Evolutionary conservation across 1,284 basidiomycete genomes (phyloP).

Genomic region (Puccinia triticina): DNA sequence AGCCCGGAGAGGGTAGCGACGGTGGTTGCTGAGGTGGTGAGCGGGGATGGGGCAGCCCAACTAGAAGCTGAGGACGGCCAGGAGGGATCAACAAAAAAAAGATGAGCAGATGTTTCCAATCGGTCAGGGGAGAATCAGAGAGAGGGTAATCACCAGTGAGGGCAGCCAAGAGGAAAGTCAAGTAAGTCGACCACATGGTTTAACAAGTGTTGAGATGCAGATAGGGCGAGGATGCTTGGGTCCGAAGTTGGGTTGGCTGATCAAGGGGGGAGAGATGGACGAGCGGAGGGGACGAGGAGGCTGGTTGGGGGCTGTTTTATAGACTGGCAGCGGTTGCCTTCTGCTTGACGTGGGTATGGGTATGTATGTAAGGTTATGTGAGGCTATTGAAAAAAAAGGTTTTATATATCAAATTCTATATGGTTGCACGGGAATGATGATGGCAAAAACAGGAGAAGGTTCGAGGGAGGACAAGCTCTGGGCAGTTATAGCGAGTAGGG

Average conservation of each 20-base stretch:
- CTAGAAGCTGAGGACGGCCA: not conserved
- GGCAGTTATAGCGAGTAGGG: not conserved
- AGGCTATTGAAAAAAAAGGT: not conserved
- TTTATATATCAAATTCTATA: not conserved
- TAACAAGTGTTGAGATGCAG: too few relatives aligned
- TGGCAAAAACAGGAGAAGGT: not conserved
- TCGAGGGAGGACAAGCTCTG: not conserved
- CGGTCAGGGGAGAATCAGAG: too few relatives aligned
- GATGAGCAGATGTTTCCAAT: too few relatives aligned
- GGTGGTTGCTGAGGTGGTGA: constrained; percentile 18
- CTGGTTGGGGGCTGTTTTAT: too few relatives aligned
- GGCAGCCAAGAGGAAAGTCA: not conserved
- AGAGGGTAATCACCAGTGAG: not conserved
- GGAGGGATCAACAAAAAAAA: too few relatives aligned
- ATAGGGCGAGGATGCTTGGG: too few relatives aligned
- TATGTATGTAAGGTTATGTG: not conserved
- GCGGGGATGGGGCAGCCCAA: constrained; percentile 13
- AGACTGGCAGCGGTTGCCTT: too few relatives aligned
- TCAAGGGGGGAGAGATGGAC: too few relatives aligned
- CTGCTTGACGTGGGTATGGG: too few relatives aligned
- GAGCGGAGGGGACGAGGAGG: too few relatives aligned
- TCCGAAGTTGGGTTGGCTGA: too few relatives aligned
- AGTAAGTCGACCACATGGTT: constrained; percentile 24
- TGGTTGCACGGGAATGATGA: not conserved
- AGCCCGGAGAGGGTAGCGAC: constrained; percentile 12